These are phyloP conservation scores for Aureobasidium sp. DNA, from an alignment of 2,329 filamentous ascomycete species.

Conservation along the genomic window DNA sequence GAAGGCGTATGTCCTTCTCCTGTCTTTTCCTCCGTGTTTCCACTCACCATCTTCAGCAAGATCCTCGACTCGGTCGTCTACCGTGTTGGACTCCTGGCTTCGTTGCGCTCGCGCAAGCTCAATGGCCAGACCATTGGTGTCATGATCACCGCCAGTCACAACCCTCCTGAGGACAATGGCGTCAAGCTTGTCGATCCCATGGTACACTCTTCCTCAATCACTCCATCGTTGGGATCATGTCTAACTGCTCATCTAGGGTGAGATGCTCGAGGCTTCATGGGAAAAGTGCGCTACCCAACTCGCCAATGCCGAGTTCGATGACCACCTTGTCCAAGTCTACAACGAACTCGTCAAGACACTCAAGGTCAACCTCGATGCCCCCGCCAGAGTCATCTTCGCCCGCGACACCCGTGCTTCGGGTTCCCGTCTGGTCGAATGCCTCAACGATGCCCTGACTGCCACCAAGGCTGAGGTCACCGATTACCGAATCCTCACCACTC, in stretches of 20 bases:
- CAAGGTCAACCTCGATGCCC: slow-evolving; percentile 61
- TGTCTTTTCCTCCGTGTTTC: neutral
- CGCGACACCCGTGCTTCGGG: slow-evolving; percentile 91
- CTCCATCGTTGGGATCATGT: slow-evolving; percentile 5
- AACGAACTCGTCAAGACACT: slow-evolving; percentile 64
- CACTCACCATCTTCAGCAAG: slow-evolving; percentile 40
- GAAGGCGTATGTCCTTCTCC: slow-evolving; percentile 49
- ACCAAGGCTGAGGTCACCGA: slow-evolving; percentile 68
- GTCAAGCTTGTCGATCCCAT: slow-evolving; percentile 95
- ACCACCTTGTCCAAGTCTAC: slow-evolving; percentile 69
- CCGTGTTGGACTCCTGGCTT: slow-evolving; percentile 81
- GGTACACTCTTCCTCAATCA: slow-evolving; percentile 34
- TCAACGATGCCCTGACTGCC: slow-evolving; percentile 71
- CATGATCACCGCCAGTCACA: slow-evolving; percentile 93
- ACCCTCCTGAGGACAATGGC: slow-evolving; percentile 81
- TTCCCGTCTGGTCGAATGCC: slow-evolving; percentile 68
- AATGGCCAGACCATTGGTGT: slow-evolving; percentile 88
- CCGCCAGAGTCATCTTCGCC: slow-evolving; percentile 78
- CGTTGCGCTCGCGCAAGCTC: slow-evolving; percentile 81
- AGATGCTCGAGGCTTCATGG: slow-evolving; percentile 94
- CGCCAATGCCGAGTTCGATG: slow-evolving; percentile 72
- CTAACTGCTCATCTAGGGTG: slow-evolving; percentile 49
- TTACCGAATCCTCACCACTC: slow-evolving; percentile 87
- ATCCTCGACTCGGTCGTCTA: slow-evolving; percentile 88
- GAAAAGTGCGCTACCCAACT: slow-evolving; percentile 80